phyloP scores from a whole-genome alignment of 495 filamentous ascomycete genomes.

The Neurospora sp. region DNA sequence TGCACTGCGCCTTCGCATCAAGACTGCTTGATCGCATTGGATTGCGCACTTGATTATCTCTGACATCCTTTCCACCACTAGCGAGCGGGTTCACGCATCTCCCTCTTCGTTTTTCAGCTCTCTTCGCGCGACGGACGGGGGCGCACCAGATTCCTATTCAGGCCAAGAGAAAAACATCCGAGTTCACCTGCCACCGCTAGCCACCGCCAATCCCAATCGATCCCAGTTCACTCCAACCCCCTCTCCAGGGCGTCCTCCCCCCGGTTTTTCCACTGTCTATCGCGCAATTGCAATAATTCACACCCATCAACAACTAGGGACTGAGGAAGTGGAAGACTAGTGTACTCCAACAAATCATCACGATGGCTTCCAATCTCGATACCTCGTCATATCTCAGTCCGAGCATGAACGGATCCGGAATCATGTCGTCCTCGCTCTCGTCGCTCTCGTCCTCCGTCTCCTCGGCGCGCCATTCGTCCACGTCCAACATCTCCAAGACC shows the following conservation, averaged over 20 bases:
- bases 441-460: constrained; percentile 35
- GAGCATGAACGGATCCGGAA: constrained; percentile 12
- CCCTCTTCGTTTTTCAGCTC: not conserved
- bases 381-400: constrained; percentile 1
- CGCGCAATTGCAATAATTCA: not conserved
- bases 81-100: not conserved
- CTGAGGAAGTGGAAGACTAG: not conserved
- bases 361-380: not conserved
- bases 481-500: constrained; percentile 63
- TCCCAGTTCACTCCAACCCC: not conserved
- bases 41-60: not conserved
- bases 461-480: constrained; percentile 44
- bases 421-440: constrained; percentile 38
- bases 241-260: not conserved
- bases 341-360: not conserved
- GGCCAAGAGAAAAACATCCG: not conserved
- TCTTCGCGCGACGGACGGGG: not conserved
- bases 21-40: not conserved
- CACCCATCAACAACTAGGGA: not conserved
- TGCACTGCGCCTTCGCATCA: not conserved
- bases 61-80: not conserved
- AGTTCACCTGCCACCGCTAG: not conserved
- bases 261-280: not conserved
- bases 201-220: not conserved
- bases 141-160: not conserved